These are phyloP conservation scores for Straminergon stramineum DNA, from an alignment of 225 moss, liverwort and hornwort genomes.

Conservation along the genomic window DNA sequence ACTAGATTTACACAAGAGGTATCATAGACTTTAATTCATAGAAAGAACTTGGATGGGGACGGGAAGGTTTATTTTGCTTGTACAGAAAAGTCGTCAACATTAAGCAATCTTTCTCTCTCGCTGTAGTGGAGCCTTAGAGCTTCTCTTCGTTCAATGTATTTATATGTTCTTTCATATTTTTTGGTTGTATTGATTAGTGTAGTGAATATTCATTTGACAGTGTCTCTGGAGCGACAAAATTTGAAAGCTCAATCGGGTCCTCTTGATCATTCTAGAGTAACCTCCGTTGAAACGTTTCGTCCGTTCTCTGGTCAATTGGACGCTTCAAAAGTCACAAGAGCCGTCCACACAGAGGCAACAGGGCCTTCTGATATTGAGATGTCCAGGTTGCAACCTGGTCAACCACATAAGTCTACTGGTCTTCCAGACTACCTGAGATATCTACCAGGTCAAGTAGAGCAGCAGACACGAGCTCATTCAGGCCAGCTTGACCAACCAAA, in stretches of 20 bases:
- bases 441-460: slow-evolving; percentile 32
- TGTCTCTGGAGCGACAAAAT: slow-evolving; percentile 20
- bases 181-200: not conserved
- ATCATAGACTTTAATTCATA: not conserved
- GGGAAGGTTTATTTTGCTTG: not conserved
- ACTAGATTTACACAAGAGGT: not conserved
- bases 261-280: slow-evolving; percentile 23
- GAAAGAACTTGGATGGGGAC: not conserved
- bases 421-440: slow-evolving; percentile 35
- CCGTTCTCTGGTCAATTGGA: slow-evolving; percentile 42
- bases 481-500: slow-evolving; percentile 34
- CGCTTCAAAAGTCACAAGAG: slow-evolving; percentile 32
- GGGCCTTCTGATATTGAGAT: slow-evolving; percentile 23
- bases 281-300: slow-evolving; percentile 23
- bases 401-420: slow-evolving; percentile 36
- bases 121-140: not conserved
- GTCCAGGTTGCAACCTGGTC: slow-evolving; percentile 32
- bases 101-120: not conserved
- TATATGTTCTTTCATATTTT: not conserved
- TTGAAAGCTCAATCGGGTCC: slow-evolving; percentile 37
- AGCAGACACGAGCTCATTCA: slow-evolving; percentile 19
- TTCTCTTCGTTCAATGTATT: not conserved
- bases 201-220: slow-evolving; percentile 7
- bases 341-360: slow-evolving; percentile 9
- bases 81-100: not conserved